Evolutionary conservation across 768 basidiomycete genomes (phyloP), one percentile per base, ranked within the genome.

Genomic region (Lentinula detonsa): DNA sequence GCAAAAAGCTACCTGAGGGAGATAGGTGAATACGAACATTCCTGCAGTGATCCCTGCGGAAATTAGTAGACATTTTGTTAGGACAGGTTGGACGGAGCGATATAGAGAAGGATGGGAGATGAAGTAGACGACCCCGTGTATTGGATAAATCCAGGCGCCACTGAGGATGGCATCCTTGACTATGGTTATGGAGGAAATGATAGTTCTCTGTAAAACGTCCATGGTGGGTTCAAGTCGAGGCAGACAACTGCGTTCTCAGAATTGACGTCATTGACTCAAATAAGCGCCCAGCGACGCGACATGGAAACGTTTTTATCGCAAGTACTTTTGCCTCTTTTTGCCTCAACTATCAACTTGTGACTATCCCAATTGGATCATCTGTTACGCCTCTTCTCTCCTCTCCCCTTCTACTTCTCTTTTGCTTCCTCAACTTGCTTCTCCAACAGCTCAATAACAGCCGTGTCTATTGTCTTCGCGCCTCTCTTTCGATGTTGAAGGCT

Each of bases 1-100:
- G 42, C 87, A 82, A 51, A 89, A 69, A 45, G 84, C 85, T 39
- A 85, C 81, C 67, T 87, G 86, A 2, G 88, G 88, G 8, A 88
- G 65, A 72, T 86, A 90, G 18, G 82, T 81, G 72, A 85, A 79
- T 65, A 79, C 69, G 65, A 86, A 84, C 64, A 86, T 66, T n/a
- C 68, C 73, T 23, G 62, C 62, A 42, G 81, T 80, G 51, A 81
- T 74, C 4, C 68, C 71, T 40, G 74, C 64, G 4, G 79, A 79
- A 33, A 74, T 65, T 31, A 69, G 5, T 15, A 78, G 65, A 15
- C 74, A 75, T 65, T 78, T 81, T 57, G 73, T 51, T 54, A 80
- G 64, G 5, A 78, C 69, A 9, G 77, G 75, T 15, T 70, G 65
- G n/a, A 77, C 64, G 18, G 72, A 62, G 46, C 69, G 69, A 64